A percentile compares a stretch with the other conserved stretches of the same genome.
Conservation (phyloP, 164 flowering plant species). For the Nymphaea thermarum region DNA sequence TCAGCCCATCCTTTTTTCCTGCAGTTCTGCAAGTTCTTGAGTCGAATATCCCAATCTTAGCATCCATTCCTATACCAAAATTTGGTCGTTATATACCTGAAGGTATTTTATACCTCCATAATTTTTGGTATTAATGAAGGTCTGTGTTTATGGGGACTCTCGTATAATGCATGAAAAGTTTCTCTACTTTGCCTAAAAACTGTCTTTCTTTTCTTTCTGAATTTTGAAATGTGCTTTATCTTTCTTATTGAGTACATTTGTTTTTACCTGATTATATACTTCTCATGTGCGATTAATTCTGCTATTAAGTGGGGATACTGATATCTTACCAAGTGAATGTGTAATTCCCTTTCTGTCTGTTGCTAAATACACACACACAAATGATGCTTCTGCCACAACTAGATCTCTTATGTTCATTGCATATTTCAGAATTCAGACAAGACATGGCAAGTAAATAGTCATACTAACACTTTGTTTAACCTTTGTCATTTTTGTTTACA, state of each 20-base stretch:
- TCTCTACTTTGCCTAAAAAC: not conserved
- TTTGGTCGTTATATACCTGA: slow-evolving; percentile 70
- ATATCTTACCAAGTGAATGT: too few relatives aligned
- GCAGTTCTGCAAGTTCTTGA: slow-evolving; percentile 62
- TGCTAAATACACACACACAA: too few relatives aligned
- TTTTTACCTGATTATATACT: not conserved
- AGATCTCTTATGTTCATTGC: too few relatives aligned
- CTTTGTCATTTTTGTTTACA: too few relatives aligned
- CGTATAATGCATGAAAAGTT: too few relatives aligned
- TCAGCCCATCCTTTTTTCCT: slow-evolving; percentile 70
- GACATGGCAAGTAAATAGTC: too few relatives aligned
- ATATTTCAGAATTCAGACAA: too few relatives aligned
- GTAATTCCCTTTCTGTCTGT: too few relatives aligned
- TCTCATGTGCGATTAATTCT: not conserved
- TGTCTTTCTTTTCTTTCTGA: not conserved
- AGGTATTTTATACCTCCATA: slow-evolving; percentile 25
- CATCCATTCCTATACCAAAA: slow-evolving; percentile 64
- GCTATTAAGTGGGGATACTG: too few relatives aligned
- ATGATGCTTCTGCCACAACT: too few relatives aligned
- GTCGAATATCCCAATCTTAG: slow-evolving; percentile 66
- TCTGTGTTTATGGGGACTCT: too few relatives aligned
- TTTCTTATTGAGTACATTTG: not conserved
- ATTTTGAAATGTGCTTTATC: not conserved
- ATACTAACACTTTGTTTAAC: too few relatives aligned
- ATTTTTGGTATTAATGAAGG: not conserved